A percentile compares a stretch with the other conserved stretches of the same genome.
Evolutionary conservation across 208 protist genomes (phyloP).

Genomic region (Leishmania major): DNA sequence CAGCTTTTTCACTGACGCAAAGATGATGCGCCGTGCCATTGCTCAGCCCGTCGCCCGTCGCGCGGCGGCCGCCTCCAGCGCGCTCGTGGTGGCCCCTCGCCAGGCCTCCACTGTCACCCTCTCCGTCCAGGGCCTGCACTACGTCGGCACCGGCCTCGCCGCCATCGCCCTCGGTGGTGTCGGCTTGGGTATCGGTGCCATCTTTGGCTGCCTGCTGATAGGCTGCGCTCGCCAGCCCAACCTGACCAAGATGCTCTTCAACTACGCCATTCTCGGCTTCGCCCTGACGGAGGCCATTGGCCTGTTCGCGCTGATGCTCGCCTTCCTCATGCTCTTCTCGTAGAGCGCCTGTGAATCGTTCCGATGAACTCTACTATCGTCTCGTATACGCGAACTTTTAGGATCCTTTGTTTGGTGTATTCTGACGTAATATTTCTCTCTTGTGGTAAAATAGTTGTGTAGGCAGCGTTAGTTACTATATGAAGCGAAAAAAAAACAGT

Average conservation of each 20-base stretch:
- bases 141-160: constrained; percentile 91
- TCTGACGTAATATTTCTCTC: constrained; percentile 4
- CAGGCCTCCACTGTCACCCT: constrained; percentile 86
- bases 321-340: constrained; percentile 95
- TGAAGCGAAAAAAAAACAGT: neutral
- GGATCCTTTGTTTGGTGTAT: constrained; percentile 15
- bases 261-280: constrained; percentile 94
- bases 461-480: constrained; percentile 6
- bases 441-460: constrained; percentile 1
- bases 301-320: constrained; percentile 92
- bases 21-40: constrained; percentile 88
- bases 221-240: constrained; percentile 91
- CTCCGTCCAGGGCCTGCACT: constrained; percentile 90
- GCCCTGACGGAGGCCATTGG: constrained; percentile 93
- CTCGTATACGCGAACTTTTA: constrained; percentile 5
- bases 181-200: constrained; percentile 91
- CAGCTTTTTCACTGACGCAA: constrained; percentile 8
- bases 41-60: constrained; percentile 63
- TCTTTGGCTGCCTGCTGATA: constrained; percentile 87
- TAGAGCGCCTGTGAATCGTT: constrained; percentile 41
- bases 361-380: constrained; percentile 8
- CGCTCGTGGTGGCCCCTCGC: constrained; percentile 55
- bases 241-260: constrained; percentile 92
- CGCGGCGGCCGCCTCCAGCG: constrained; percentile 39
- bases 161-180: constrained; percentile 92